These are phyloP conservation scores for Lepidium campestre DNA, from an alignment of 441 rosid species.

Conservation along the genomic window DNA sequence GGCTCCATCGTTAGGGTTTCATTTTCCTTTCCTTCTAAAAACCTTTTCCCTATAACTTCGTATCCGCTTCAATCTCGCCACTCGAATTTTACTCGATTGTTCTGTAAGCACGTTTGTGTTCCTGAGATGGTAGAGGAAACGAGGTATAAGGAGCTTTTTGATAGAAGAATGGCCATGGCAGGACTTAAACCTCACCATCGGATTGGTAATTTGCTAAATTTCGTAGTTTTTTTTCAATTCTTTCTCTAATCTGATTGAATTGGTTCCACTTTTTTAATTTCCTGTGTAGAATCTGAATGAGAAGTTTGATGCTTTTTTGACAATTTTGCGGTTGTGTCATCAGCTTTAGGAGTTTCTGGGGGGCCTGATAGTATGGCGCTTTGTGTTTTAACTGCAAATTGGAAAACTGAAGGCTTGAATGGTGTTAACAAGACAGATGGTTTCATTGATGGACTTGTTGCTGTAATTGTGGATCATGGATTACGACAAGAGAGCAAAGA, in stretches of 20 bases:
- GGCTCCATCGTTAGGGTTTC: constrained; percentile 27
- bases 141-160: constrained; percentile 50
- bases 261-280: background rate
- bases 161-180: constrained; percentile 68
- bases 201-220: constrained; percentile 36
- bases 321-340: background rate
- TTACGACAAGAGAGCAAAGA: constrained; percentile 69
- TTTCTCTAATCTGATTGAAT: background rate
- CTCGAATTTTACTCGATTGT: constrained; percentile 35
- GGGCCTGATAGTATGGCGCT: constrained; percentile 98
- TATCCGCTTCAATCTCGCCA: constrained; percentile 13
- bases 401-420: constrained; percentile 56
- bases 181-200: constrained; percentile 86
- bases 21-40: constrained; percentile 26
- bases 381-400: constrained; percentile 68
- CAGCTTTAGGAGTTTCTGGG: constrained; percentile 92
- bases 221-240: background rate
- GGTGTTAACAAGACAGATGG: constrained; percentile 31
- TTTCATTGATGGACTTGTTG: constrained; percentile 75
- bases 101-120: constrained; percentile 32
- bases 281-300: background rate
- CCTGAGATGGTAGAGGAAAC: constrained; percentile 32
- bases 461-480: constrained; percentile 84
- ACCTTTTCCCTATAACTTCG: constrained; percentile 21
- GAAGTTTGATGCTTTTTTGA: background rate